Conservation (phyloP, 345 rosid genomes). For the Atalantia buxifolia region DNA sequence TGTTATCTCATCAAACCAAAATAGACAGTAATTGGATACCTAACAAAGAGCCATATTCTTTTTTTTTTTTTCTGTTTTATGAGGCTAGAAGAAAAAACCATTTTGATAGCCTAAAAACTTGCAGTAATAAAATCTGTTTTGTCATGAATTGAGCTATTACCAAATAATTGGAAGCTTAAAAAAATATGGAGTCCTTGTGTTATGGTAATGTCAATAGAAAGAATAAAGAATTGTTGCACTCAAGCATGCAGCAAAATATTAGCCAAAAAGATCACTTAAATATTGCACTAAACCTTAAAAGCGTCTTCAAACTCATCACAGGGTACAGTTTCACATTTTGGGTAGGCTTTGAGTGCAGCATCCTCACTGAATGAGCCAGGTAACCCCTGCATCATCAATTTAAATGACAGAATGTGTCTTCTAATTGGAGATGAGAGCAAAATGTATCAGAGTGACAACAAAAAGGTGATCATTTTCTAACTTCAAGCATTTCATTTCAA, state of each 20-base stretch:
- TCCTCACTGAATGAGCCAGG: slow-evolving; percentile 56
- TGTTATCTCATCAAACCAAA: not conserved
- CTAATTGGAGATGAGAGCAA: not conserved
- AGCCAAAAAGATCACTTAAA: not conserved
- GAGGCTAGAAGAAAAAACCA: not conserved
- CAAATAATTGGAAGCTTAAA: not conserved
- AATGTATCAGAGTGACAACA: not conserved
- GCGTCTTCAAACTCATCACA: slow-evolving; percentile 56
- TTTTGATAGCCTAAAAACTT: not conserved
- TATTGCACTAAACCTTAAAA: slow-evolving; percentile 40
- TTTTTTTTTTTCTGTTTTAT: no score
- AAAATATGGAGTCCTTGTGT: not conserved
- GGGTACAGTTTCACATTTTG: slow-evolving; percentile 55
- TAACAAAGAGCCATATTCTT: not conserved
- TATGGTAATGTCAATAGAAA: not conserved
- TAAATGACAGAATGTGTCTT: not conserved
- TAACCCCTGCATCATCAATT: slow-evolving; percentile 37
- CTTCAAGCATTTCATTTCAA: not conserved
- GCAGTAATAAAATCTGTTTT: not conserved
- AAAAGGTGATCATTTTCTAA: not conserved
- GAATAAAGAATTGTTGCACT: not conserved
- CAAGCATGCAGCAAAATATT: not conserved
- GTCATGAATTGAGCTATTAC: not conserved
- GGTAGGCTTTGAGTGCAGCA: slow-evolving; percentile 67
- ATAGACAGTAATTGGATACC: not conserved